Evolutionary conservation across 2,329 filamentous ascomycete species (phyloP).

Genomic region (Pestalotiopsis sp.): DNA sequence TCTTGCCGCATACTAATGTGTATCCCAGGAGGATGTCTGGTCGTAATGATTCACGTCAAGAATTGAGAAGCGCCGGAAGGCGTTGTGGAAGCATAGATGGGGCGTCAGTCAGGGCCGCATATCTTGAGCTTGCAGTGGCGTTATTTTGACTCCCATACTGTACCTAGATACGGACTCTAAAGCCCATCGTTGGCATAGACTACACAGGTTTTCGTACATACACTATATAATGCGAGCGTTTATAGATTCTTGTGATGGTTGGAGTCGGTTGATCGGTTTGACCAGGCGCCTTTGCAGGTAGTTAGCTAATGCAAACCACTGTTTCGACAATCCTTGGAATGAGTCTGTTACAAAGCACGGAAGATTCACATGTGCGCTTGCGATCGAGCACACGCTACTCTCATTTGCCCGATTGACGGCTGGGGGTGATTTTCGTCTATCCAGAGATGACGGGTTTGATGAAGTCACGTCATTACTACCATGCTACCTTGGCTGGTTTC

Average conservation of each 20-base stretch:
- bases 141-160: conserved; percentile 1
- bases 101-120: conserved; percentile 7
- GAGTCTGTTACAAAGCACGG: not conserved
- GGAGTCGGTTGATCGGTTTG: not conserved
- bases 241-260: conserved; percentile 7
- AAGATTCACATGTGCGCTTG: not conserved
- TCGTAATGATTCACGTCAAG: conserved; percentile 45
- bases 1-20: conserved; percentile 30
- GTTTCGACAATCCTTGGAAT: not conserved
- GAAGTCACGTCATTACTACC: too few species aligned
- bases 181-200: conserved; percentile 7
- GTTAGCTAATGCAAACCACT: not conserved
- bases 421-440: too few species aligned
- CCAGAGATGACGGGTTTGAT: too few species aligned
- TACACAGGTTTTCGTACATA: conserved; percentile 12
- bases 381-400: too few species aligned
- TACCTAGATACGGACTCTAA: not conserved
- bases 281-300: not conserved
- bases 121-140: not conserved
- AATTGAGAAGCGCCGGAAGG: not conserved
- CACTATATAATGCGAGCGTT: conserved; percentile 8
- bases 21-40: conserved; percentile 69
- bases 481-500: not conserved
- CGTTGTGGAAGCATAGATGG: conserved; percentile 2
- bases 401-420: too few species aligned